Base-by-base conservation (phyloP, 2,329 filamentous ascomycete genomes). In the Pseudogymnoascus sp. region DNA sequence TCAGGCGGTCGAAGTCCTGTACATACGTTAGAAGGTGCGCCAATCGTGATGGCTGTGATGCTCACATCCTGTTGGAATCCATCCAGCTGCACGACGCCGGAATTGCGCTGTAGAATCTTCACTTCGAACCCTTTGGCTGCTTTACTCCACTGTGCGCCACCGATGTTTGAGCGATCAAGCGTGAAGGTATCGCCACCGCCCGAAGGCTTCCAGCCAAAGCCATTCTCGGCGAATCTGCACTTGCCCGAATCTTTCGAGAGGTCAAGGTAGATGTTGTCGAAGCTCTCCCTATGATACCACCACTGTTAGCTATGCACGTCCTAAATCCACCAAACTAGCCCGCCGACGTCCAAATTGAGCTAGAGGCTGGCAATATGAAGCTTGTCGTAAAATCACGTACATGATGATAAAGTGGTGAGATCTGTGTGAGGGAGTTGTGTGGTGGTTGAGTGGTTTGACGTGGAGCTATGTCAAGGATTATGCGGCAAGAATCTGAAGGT, bases 251-350 rank as follows among this genome's bases (percentile, higher is more conserved):
- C 88, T 74, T 91, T 94, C 68, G 92, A 96, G 62, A 99, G 83
- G 73, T 99, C 92, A 68, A 99, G 84, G 75, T 94, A 92, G 76
- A 97, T 96, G 75, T 90, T 91, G 72, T 97, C 92, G 76, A 99
- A 99, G 71, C 88, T 94, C 83, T 99, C 94, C 67, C 83, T 86
- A 26, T 21, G n/a, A 59, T 23, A 18, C 19, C 6, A 6, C 15
- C 23, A 15, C 10, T 2, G 12, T 57, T 37, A 57, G 55, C 55
- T 37, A n/a, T 6, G 9, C 8, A 33, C 37, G 5, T 52, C 26
- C 19, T 59, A 19, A 35, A 23, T 37, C 37, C 30, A 57, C 30
- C 21, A 10, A 23, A 26, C 19, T 23, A 15, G 12, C 19, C 9
- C 9, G 13, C 8, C 55, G 37, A 57, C 3, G 23, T 35, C 15